Evolutionary conservation across 345 rosid genomes (phyloP).

Genomic region (Citrus reticulata): DNA sequence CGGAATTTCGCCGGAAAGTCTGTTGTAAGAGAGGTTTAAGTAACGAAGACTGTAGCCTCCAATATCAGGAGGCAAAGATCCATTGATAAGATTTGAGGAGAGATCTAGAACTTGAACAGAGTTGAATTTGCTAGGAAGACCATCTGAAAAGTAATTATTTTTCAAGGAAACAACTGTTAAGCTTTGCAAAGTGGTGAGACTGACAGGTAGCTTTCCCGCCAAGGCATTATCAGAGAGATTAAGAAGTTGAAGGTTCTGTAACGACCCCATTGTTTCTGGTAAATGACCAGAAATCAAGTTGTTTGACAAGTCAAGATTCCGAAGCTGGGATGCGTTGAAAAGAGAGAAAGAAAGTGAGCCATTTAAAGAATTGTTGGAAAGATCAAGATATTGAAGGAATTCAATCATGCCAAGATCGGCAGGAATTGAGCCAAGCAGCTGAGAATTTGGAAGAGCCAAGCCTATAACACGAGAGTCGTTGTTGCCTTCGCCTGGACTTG

Average conservation of each 20-base stretch:
- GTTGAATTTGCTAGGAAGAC: slow-evolving; percentile 53
- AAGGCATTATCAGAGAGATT: slow-evolving; percentile 71
- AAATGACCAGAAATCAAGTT: slow-evolving; percentile 62
- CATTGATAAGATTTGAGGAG: slow-evolving; percentile 69
- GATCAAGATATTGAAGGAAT: slow-evolving; percentile 57
- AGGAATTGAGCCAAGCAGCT: slow-evolving; percentile 70
- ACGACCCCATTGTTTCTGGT: slow-evolving; percentile 38
- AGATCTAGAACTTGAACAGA: slow-evolving; percentile 60
- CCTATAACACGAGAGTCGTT: slow-evolving; percentile 44
- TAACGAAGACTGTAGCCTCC: slow-evolving; percentile 54
- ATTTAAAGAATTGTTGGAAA: slow-evolving; percentile 75
- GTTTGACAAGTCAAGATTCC: slow-evolving; percentile 65
- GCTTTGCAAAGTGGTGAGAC: slow-evolving; percentile 31
- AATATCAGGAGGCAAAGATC: slow-evolving; percentile 68
- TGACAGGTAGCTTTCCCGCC: slow-evolving; percentile 59
- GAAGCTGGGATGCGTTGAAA: slow-evolving; percentile 55
- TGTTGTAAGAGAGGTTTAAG: slow-evolving; percentile 68
- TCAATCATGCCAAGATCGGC: slow-evolving; percentile 57
- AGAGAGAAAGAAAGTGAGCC: slow-evolving; percentile 68
- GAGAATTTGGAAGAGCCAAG: slow-evolving; percentile 59
- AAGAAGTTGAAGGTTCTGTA: slow-evolving; percentile 47
- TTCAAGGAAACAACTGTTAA: slow-evolving; percentile 53
- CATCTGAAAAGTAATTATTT: slow-evolving; percentile 56
- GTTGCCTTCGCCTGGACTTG: slow-evolving; percentile 23
- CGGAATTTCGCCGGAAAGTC: slow-evolving; percentile 65